phyloP scores from a whole-genome alignment of 2,329 filamentous ascomycete genomes.

The Fusarium lateritium region DNA sequence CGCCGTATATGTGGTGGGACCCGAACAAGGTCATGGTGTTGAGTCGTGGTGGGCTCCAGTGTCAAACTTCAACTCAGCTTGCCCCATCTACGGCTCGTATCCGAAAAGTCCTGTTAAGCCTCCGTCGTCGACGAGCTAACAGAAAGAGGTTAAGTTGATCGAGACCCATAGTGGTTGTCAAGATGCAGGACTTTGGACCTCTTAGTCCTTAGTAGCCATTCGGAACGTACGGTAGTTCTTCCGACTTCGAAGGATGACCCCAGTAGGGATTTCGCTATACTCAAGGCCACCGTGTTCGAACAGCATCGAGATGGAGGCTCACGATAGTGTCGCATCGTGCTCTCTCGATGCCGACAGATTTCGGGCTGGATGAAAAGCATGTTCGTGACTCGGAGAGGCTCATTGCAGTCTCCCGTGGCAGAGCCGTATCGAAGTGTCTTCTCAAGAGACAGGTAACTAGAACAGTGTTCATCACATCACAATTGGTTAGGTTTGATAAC shows the following conservation, averaged over 20 bases:
- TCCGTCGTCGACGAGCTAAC: constrained; percentile 2
- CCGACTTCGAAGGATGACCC: constrained; percentile 10
- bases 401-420: background rate
- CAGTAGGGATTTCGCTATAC: background rate
- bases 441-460: background rate
- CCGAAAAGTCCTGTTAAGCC: constrained; percentile 15
- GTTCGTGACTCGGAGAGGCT: background rate
- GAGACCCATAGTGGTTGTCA: constrained; percentile 5
- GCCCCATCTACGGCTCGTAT: constrained; percentile 29
- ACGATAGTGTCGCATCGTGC: background rate
- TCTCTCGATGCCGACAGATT: background rate
- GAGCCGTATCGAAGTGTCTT: background rate
- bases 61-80: constrained; percentile 29
- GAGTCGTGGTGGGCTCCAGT: constrained; percentile 20
- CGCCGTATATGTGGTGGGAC: constrained; percentile 20
- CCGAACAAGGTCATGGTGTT: constrained; percentile 25
- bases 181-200: constrained; percentile 1
- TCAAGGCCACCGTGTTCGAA: constrained; percentile 24
- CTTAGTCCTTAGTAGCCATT: constrained; percentile 15
- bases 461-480: background rate
- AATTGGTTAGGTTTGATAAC: background rate
- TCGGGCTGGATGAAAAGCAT: background rate
- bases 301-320: constrained; percentile 11
- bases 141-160: constrained; percentile 11
- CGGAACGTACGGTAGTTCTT: constrained; percentile 11